Base-by-base conservation (phyloP, 169 alveolate species). In the Eimeria falciformis region DNA sequence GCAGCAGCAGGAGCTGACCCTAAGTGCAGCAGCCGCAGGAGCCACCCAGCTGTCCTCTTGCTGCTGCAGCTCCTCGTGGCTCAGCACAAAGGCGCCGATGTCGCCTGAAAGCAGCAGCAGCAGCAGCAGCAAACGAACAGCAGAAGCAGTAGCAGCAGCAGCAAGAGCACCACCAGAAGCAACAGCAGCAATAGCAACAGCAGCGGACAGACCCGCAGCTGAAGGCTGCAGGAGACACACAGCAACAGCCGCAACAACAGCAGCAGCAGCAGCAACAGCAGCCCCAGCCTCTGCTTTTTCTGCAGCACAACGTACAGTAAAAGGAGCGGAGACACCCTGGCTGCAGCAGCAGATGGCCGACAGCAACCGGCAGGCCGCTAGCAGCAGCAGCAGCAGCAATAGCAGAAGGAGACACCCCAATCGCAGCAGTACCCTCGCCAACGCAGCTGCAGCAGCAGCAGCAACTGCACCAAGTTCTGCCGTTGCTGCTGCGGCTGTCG, bases 391-490 rank as follows among this genome's bases (percentile, higher is more conserved):
- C 82, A 27, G 82, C 82, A 69, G 82, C 82, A 69, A 69, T n/a
- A n/a, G n/a, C n/a, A n/a, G n/a, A n/a, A n/a, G n/a, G n/a, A n/a
- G n/a, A n/a, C n/a, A n/a, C n/a, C n/a, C n/a, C n/a, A n/a, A n/a
- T n/a, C n/a, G n/a, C n/a, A n/a, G n/a, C n/a, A n/a, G n/a, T n/a
- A n/a, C n/a, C n/a, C n/a, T n/a, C n/a, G n/a, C n/a, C n/a, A n/a
- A n/a, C n/a, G n/a, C n/a, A n/a, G n/a, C n/a, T n/a, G n/a, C 82
- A 29, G 82, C 82, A 25, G 82, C 82, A 69, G 82, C 55, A 5
- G 82, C 18, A 37, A 12, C 3, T 9, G 37, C 2, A 2, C 5
- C 82, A 69, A 65, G 75, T 43, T 65, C 17, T 66, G 78, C 47
- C 37, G 78, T 47, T 66, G 78, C 78, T 66, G 78, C 47, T 66